Evolutionary conservation across 176 grass and related monocot species (phyloP).

Genomic region (Saccharum officinarum): DNA sequence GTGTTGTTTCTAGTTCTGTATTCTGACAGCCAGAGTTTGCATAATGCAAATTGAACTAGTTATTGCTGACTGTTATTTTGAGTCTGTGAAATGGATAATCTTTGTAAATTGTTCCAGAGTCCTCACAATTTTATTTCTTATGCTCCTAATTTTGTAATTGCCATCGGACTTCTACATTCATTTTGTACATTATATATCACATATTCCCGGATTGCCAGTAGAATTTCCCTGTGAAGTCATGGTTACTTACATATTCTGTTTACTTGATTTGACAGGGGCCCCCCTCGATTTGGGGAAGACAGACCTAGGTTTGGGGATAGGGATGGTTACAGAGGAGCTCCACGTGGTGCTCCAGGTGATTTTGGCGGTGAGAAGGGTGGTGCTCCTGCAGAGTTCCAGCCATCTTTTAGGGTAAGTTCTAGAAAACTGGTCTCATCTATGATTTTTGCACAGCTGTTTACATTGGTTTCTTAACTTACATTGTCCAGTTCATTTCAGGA

Average conservation of each 20-base stretch:
- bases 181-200: neutral
- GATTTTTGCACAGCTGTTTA: neutral
- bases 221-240: neutral
- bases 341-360: conserved; percentile 78
- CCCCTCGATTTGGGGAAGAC: conserved; percentile 79
- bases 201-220: neutral
- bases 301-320: conserved; percentile 90
- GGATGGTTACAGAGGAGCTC: conserved; percentile 82
- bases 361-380: conserved; percentile 81
- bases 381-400: conserved; percentile 80
- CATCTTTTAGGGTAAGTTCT: conserved; percentile 74
- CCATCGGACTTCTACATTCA: neutral
- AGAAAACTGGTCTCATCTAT: neutral
- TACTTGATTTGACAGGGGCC: conserved; percentile 52
- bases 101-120: neutral
- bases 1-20: neutral
- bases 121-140: neutral
- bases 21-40: neutral
- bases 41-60: neutral
- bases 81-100: neutral
- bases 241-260: neutral
- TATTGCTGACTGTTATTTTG: neutral
- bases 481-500: neutral
- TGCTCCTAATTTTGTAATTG: neutral
- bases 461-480: neutral